phyloP scores from a whole-genome alignment of 768 basidiomycete genomes.

The Mycena vulgaris region DNA sequence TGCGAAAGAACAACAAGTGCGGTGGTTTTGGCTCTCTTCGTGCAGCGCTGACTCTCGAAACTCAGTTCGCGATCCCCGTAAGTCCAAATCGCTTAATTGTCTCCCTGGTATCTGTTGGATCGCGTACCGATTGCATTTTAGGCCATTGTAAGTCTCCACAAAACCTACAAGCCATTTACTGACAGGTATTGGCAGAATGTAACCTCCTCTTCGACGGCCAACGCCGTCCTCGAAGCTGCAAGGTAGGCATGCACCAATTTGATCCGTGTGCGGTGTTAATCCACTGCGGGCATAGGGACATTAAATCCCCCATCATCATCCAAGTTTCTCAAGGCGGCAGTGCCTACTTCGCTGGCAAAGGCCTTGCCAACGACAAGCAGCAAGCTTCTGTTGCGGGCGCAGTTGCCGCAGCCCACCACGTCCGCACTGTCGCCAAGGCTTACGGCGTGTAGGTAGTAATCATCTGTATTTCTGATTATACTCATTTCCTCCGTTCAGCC shows the following conservation, averaged over 20 bases:
- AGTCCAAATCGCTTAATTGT: constrained; percentile 51
- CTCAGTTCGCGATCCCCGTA: constrained; percentile 88
- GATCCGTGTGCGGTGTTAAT: constrained; percentile 4
- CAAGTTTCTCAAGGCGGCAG: constrained; percentile 98
- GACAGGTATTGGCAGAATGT: constrained; percentile 75
- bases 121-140: constrained; percentile 47
- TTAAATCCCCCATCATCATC: constrained; percentile 97
- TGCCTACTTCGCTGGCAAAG: constrained; percentile 98
- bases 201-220: constrained; percentile 95
- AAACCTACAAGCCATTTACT: constrained; percentile 26
- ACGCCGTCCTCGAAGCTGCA: constrained; percentile 96
- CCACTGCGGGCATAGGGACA: constrained; percentile 70
- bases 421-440: constrained; percentile 87
- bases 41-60: constrained; percentile 24
- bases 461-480: background rate
- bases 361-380: constrained; percentile 94
- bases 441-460: constrained; percentile 88
- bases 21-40: constrained; percentile 37
- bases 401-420: constrained; percentile 91
- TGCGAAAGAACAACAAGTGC: constrained; percentile 88
- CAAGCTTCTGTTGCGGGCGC: constrained; percentile 96
- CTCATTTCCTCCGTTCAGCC: constrained; percentile 61
- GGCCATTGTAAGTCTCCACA: constrained; percentile 79
- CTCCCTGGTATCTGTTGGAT: background rate
- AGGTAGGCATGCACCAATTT: constrained; percentile 63